Percentiles rank a stretch among this genome's conserved stretches.
These are phyloP conservation scores for Pseudocercospora macadamiae DNA, from an alignment of 2,329 filamentous ascomycete species.

Conservation along the genomic window DNA sequence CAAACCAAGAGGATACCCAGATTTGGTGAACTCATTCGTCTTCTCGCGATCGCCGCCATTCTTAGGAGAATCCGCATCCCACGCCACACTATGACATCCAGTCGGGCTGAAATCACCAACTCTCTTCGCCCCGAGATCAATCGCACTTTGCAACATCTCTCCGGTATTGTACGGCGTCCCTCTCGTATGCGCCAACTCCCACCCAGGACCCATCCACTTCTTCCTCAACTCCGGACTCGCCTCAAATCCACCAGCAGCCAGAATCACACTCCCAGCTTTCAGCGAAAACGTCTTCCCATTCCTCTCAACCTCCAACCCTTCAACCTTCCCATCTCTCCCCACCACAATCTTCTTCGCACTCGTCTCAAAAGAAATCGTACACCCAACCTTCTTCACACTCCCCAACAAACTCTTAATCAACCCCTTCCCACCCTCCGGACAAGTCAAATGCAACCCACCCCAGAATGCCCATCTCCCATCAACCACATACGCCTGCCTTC, in stretches of 20 bases:
- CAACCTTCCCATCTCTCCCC: conserved; percentile 39
- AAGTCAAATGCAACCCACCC: conserved; percentile 66
- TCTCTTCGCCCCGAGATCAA: conserved; percentile 55
- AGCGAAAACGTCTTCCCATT: conserved; percentile 36
- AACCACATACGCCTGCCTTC: conserved; percentile 68
- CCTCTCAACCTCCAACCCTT: conserved; percentile 38
- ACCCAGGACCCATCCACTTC: conserved; percentile 60
- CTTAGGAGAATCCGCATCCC: conserved; percentile 64
- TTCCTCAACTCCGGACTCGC: conserved; percentile 60
- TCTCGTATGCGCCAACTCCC: conserved; percentile 65
- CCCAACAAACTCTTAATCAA: conserved; percentile 55
- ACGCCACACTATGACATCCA: conserved; percentile 66
- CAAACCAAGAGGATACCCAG: conserved; percentile 67
- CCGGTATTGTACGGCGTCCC: conserved; percentile 69
- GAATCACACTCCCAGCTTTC: conserved; percentile 48
- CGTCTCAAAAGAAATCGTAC: conserved; percentile 53
- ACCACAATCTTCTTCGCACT: conserved; percentile 47
- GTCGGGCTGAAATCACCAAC: conserved; percentile 60
- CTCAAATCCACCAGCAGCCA: conserved; percentile 68
- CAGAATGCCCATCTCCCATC: conserved; percentile 65
- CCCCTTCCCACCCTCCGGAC: conserved; percentile 62
- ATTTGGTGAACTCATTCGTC: conserved; percentile 71
- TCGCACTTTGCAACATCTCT: conserved; percentile 58
- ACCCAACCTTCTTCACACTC: conserved; percentile 48
- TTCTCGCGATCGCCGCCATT: conserved; percentile 59